Conservation (phyloP, 2,329 filamentous ascomycete species). For the Trichoderma lentiforme region DNA sequence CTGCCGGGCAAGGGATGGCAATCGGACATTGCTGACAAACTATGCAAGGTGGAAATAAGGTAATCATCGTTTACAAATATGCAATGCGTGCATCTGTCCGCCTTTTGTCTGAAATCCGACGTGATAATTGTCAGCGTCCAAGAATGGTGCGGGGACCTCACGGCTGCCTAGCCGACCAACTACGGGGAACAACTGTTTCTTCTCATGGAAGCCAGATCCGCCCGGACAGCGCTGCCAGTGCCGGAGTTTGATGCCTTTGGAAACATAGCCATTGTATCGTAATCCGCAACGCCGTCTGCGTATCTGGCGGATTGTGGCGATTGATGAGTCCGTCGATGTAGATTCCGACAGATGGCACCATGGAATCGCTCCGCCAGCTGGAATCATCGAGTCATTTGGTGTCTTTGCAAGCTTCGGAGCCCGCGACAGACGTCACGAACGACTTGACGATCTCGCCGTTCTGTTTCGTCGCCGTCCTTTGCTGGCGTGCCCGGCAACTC, state of each 20-base stretch:
- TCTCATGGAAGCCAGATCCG: background rate
- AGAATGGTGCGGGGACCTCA: background rate
- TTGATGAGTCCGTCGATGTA: background rate
- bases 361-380: background rate
- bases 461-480: slow-evolving; percentile 14
- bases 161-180: background rate
- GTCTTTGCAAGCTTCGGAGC: background rate
- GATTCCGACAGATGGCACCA: background rate
- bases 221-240: background rate
- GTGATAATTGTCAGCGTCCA: slow-evolving; percentile 1
- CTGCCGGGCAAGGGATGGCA: background rate
- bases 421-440: slow-evolving; percentile 1
- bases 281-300: background rate
- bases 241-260: background rate
- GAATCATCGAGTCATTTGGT: slow-evolving; percentile 8
- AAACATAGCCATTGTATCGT: background rate
- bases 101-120: background rate
- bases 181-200: background rate
- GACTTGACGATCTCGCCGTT: slow-evolving; percentile 4
- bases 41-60: background rate
- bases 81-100: background rate
- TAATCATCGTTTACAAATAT: slow-evolving; percentile 1
- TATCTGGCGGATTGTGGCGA: background rate
- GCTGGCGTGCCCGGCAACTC: slow-evolving; percentile 16
- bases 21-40: slow-evolving; percentile 7